A percentile compares a stretch with the other conserved stretches of the same genome.
phyloP scores from a whole-genome alignment of 2,329 filamentous ascomycete genomes.

The Rutstroemia sydowiana region DNA sequence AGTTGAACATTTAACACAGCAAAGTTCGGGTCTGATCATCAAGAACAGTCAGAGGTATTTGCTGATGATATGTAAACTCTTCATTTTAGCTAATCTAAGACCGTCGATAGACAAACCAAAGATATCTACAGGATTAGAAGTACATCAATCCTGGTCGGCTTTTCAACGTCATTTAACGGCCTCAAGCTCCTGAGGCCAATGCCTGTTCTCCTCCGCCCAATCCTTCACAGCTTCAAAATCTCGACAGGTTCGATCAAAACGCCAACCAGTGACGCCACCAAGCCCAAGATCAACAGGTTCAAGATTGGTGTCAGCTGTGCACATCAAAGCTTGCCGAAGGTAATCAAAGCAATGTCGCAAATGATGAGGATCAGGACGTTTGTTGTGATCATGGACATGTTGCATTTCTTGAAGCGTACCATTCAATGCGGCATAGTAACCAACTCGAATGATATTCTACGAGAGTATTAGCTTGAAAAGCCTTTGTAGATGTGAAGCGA shows the following conservation, averaged over 20 bases:
- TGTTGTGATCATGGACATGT: too few species aligned
- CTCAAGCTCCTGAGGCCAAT: background rate
- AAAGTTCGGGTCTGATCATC: background rate
- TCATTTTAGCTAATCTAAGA: too few species aligned
- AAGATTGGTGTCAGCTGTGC: slow-evolving; percentile 13
- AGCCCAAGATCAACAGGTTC: slow-evolving; percentile 7
- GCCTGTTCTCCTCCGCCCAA: slow-evolving; percentile 10
- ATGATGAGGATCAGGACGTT: background rate
- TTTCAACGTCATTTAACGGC: too few species aligned
- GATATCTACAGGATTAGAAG: too few species aligned
- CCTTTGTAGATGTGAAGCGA: too few species aligned
- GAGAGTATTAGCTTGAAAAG: too few species aligned
- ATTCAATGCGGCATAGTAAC: background rate
- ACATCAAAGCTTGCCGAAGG: slow-evolving; percentile 15
- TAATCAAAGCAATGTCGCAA: slow-evolving; percentile 16
- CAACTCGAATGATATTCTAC: background rate
- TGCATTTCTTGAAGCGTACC: background rate
- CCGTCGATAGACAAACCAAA: too few species aligned
- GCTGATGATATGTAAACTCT: background rate
- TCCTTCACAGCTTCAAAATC: slow-evolving; percentile 12
- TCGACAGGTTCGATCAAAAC: slow-evolving; percentile 10
- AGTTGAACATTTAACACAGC: background rate
- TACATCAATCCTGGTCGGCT: too few species aligned
- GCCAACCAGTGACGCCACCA: slow-evolving; percentile 13
- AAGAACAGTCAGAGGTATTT: background rate